phyloP scores from a whole-genome alignment of 2,329 filamentous ascomycete species.

The Acrodontium crateriforme region DNA sequence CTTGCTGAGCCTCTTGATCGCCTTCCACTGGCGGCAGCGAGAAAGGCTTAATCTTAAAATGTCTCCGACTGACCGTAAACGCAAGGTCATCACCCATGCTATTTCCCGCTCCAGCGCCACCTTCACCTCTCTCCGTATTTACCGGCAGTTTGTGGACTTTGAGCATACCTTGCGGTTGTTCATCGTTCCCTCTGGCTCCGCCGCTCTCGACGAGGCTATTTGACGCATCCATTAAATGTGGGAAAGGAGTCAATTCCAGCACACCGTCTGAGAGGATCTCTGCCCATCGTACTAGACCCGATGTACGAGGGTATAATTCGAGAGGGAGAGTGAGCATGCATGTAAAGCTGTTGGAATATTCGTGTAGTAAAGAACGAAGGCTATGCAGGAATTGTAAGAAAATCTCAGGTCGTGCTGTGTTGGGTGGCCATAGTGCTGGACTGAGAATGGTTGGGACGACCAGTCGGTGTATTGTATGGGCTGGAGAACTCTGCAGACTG shows the following conservation, averaged over 20 bases:
- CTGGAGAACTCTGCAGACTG: constrained; percentile 43
- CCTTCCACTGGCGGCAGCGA: constrained; percentile 77
- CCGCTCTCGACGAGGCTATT: constrained; percentile 27
- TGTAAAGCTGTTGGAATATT: constrained; percentile 50
- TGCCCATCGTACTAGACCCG: constrained; percentile 70
- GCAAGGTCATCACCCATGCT: constrained; percentile 71
- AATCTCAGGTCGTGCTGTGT: constrained; percentile 54
- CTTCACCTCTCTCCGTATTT: constrained; percentile 77
- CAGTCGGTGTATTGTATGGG: constrained; percentile 59
- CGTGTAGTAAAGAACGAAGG: constrained; percentile 60
- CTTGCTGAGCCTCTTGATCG: constrained; percentile 49
- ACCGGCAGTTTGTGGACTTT: constrained; percentile 72
- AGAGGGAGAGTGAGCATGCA: constrained; percentile 66
- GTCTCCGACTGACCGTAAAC: constrained; percentile 73
- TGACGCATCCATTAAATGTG: constrained; percentile 43
- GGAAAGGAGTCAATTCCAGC: constrained; percentile 67
- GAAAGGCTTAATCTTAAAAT: constrained; percentile 76
- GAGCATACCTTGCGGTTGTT: constrained; percentile 74
- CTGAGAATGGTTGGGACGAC: constrained; percentile 76
- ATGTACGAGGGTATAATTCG: constrained; percentile 61
- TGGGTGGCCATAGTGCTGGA: constrained; percentile 66
- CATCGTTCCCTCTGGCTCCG: constrained; percentile 46
- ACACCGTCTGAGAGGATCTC: constrained; percentile 77
- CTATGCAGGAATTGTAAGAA: constrained; percentile 71
- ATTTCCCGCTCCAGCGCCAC: constrained; percentile 48